phyloP scores from a whole-genome alignment of 371 early-diverging fungal genomes.

The Phascolomyces articulosus region DNA sequence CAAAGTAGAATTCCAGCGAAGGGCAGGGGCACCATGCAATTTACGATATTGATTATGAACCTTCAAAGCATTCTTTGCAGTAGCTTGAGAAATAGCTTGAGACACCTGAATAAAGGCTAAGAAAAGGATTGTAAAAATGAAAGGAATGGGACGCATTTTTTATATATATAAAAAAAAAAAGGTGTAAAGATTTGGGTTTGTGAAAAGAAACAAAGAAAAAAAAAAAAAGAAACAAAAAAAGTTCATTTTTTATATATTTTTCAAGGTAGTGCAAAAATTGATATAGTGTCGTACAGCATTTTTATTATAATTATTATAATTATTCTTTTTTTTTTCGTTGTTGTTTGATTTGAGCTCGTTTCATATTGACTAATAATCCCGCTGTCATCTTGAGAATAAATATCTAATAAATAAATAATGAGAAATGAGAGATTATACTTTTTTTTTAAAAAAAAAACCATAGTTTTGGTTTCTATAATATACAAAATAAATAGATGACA shows the following conservation, averaged over 20 bases:
- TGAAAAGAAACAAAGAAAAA: neutral
- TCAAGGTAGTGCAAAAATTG: neutral
- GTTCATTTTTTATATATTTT: too few relatives aligned
- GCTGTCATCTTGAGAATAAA: slow-evolving; percentile 33
- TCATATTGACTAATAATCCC: slow-evolving; percentile 27
- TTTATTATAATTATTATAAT: neutral
- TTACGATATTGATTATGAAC: slow-evolving; percentile 51
- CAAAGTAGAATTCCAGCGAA: slow-evolving; percentile 46
- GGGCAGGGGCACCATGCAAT: slow-evolving; percentile 41
- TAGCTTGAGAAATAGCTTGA: slow-evolving; percentile 8
- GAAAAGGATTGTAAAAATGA: slow-evolving; percentile 7
- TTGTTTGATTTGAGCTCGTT: slow-evolving; percentile 29
- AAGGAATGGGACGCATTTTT: slow-evolving; percentile 8
- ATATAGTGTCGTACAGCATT: neutral
- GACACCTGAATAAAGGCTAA: neutral
- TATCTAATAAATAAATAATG: slow-evolving; percentile 18
- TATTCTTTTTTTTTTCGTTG: slow-evolving; percentile 30
- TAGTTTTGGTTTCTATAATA: neutral
- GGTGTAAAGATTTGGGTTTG: slow-evolving; percentile 52
- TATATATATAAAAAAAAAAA: neutral
- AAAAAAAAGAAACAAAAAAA: too few relatives aligned
- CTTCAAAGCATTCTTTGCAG: slow-evolving; percentile 24
- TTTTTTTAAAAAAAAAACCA: too few relatives aligned
- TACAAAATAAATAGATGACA: too few relatives aligned
- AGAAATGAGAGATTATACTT: too few relatives aligned